Percentiles rank a stretch among this genome's conserved stretches.
Conservation (phyloP, 768 basidiomycete genomes). For the Leccinum fibrillosum region DNA sequence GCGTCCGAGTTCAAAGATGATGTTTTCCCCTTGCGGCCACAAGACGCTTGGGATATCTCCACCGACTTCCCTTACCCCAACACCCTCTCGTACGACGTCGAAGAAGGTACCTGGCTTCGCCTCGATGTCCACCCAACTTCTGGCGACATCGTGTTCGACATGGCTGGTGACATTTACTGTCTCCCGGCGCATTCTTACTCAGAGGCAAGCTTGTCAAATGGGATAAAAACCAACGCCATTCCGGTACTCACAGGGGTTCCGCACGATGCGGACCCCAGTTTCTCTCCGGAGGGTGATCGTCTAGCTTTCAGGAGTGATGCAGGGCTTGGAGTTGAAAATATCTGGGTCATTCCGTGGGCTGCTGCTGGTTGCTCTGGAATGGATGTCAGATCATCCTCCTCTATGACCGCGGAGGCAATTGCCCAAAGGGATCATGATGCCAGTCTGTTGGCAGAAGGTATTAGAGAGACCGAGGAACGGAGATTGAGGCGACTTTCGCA, state of each 20-base stretch:
- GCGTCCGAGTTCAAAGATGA: constrained; percentile 48
- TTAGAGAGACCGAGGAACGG: constrained; percentile 48
- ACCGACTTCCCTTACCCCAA: constrained; percentile 71
- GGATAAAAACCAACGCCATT: constrained; percentile 41
- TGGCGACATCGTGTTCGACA: constrained; percentile 73
- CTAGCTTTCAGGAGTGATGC: constrained; percentile 75
- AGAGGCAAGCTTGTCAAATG: constrained; percentile 23
- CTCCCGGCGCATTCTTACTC: constrained; percentile 45
- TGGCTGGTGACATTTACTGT: constrained; percentile 74
- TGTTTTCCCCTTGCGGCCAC: constrained; percentile 59
- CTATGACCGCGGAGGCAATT: constrained; percentile 36
- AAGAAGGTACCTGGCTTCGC: constrained; percentile 73
- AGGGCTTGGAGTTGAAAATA: constrained; percentile 68
- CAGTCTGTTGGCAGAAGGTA: constrained; percentile 43
- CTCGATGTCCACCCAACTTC: constrained; percentile 68
- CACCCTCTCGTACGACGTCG: constrained; percentile 62
- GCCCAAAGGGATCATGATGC: constrained; percentile 41
- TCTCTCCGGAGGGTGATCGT: constrained; percentile 62
- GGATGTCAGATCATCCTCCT: constrained; percentile 43
- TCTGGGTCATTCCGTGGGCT: constrained; percentile 66
- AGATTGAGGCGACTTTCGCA: constrained; percentile 47
- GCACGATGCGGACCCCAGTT: constrained; percentile 68
- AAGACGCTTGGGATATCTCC: constrained; percentile 65
- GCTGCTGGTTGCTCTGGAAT: constrained; percentile 53
- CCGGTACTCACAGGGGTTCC: constrained; percentile 65